Percentiles rank a stretch among this genome's conserved stretches.
Conservation (phyloP, 306 rosid genomes). For the Cucurbita pepo region DNA sequence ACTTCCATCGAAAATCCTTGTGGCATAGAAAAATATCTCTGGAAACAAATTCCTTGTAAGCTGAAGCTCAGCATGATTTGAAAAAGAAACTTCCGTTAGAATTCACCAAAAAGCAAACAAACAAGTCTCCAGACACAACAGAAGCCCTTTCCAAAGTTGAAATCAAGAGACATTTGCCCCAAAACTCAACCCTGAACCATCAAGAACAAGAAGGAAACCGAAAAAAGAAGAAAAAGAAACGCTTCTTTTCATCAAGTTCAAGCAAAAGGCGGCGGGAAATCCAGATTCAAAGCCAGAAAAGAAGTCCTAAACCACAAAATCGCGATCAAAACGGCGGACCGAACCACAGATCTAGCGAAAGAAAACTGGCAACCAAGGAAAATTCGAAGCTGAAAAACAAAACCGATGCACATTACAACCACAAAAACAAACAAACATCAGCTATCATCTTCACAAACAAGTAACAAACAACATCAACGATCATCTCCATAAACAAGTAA, state of each 20-base stretch:
- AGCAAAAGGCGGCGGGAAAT: not conserved
- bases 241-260: not conserved
- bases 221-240: not conserved
- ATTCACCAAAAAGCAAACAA: not conserved
- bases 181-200: not conserved
- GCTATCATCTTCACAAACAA: not conserved
- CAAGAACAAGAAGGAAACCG: not conserved
- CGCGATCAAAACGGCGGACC: not conserved
- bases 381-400: not conserved
- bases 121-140: not conserved
- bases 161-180: not conserved
- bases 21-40: not conserved
- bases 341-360: slow-evolving; percentile 1
- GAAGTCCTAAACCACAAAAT: not conserved
- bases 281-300: not conserved
- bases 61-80: not conserved
- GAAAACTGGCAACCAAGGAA: not conserved
- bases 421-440: not conserved
- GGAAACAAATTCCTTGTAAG: not conserved
- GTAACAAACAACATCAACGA: not conserved
- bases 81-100: not conserved
- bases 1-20: not conserved
- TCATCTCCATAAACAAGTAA: not conserved
- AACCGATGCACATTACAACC: not conserved
- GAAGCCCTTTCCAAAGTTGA: not conserved